Evolutionary conservation across 495 filamentous ascomycete genomes (phyloP).

Genomic region (Polyplosphaeria fusca): DNA sequence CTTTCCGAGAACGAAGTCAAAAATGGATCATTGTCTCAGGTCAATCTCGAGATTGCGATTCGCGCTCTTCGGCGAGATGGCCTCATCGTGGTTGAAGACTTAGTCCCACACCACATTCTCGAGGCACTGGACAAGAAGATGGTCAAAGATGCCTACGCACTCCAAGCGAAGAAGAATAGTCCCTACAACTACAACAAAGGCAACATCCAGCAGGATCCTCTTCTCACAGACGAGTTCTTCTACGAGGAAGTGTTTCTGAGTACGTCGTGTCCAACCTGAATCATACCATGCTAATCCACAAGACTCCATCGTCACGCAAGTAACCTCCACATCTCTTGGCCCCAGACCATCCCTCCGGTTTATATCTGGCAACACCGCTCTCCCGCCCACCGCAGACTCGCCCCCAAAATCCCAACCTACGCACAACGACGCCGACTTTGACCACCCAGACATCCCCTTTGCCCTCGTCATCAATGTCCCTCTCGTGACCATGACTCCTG

Average conservation of each 20-base stretch:
- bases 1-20: constrained; percentile 4
- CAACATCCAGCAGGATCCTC: constrained; percentile 56
- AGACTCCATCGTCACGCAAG: constrained; percentile 52
- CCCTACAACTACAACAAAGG: constrained; percentile 55
- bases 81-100: constrained; percentile 56
- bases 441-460: constrained; percentile 54
- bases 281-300: constrained; percentile 25
- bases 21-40: constrained; percentile 14
- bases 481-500: constrained; percentile 49
- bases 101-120: constrained; percentile 45
- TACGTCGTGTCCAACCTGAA: neutral
- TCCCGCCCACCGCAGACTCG: constrained; percentile 45
- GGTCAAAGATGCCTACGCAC: constrained; percentile 48
- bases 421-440: constrained; percentile 58
- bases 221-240: constrained; percentile 35
- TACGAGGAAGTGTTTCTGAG: constrained; percentile 24
- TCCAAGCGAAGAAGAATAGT: constrained; percentile 45
- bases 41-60: constrained; percentile 52
- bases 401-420: constrained; percentile 49
- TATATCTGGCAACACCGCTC: constrained; percentile 53
- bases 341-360: constrained; percentile 50
- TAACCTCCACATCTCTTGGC: constrained; percentile 51
- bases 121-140: constrained; percentile 52
- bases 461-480: constrained; percentile 56
- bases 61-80: constrained; percentile 52